phyloP scores from a whole-genome alignment of 2,329 filamentous ascomycete species.

The Plectosphaerella cucumerina region DNA sequence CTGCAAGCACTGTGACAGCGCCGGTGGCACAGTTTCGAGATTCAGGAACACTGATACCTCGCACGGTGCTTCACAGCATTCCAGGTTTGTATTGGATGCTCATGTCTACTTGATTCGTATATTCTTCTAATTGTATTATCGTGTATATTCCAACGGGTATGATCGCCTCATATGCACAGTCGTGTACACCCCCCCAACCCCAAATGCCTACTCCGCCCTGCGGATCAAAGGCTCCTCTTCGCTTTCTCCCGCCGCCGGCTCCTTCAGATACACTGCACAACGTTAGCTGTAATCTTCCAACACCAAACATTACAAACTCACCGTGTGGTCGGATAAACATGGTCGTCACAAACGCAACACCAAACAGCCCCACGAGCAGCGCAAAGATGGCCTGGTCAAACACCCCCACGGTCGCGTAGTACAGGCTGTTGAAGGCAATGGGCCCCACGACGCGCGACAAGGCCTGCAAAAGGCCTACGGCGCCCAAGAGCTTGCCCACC shows the following conservation, averaged over 20 bases:
- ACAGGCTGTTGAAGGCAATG: conserved; percentile 80
- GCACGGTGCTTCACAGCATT: too few species aligned
- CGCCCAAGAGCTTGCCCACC: conserved; percentile 84
- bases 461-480: conserved; percentile 80
- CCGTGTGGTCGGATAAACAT: conserved; percentile 71
- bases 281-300: background rate
- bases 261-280: conserved; percentile 9
- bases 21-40: too few species aligned
- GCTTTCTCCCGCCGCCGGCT: conserved; percentile 1
- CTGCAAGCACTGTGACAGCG: too few species aligned
- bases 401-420: conserved; percentile 71
- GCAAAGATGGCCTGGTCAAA: conserved; percentile 84
- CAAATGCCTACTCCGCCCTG: background rate
- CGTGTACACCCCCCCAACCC: background rate
- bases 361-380: conserved; percentile 64
- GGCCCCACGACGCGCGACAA: conserved; percentile 76
- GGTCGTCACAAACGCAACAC: conserved; percentile 58
- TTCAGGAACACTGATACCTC: too few species aligned
- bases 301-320: conserved; percentile 39
- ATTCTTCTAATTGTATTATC: background rate
- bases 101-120: too few species aligned
- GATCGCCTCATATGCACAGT: background rate
- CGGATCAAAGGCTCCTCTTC: background rate
- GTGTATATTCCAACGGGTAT: background rate
- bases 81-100: too few species aligned